phyloP scores from a whole-genome alignment of 106 monocot genomes.

The Vanilla planifolia region DNA sequence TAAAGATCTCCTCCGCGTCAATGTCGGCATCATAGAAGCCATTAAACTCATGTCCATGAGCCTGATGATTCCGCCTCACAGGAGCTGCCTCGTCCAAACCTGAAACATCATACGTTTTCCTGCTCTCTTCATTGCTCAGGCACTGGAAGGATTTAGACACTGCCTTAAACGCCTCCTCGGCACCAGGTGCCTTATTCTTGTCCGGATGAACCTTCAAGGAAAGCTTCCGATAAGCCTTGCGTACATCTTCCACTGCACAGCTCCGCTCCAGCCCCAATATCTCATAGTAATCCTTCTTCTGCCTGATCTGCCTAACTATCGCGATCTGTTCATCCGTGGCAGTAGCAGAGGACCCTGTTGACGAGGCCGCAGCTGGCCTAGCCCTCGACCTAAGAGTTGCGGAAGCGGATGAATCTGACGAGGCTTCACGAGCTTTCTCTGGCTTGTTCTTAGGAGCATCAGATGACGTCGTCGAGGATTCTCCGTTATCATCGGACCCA shows the following conservation, averaged over 20 bases:
- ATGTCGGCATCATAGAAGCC: conserved; percentile 81
- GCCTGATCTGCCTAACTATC: conserved; percentile 76
- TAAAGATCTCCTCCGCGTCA: conserved; percentile 94
- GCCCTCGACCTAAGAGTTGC: conserved; percentile 7
- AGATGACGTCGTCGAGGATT: conserved; percentile 6
- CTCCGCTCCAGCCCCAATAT: conserved; percentile 65
- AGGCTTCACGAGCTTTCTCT: neutral
- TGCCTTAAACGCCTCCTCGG: conserved; percentile 93
- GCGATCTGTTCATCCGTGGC: conserved; percentile 86
- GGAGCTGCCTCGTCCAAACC: conserved; percentile 69
- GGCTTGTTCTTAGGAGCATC: conserved; percentile 1
- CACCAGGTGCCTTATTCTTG: conserved; percentile 91
- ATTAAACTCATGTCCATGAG: conserved; percentile 29
- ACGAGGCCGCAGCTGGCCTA: conserved; percentile 13
- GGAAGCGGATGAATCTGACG: conserved; percentile 2
- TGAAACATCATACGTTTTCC: conserved; percentile 74
- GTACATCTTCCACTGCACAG: conserved; percentile 83
- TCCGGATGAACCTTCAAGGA: conserved; percentile 96
- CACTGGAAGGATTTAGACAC: conserved; percentile 98
- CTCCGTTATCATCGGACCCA: conserved; percentile 4
- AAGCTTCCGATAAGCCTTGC: conserved; percentile 84
- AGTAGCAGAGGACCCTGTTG: conserved; percentile 17
- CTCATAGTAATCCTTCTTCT: conserved; percentile 81
- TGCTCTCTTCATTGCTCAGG: conserved; percentile 74
- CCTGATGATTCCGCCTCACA: conserved; percentile 11